Conservation (phyloP, 2,329 filamentous ascomycete genomes). For the Raffaelea deltoideospora region DNA sequence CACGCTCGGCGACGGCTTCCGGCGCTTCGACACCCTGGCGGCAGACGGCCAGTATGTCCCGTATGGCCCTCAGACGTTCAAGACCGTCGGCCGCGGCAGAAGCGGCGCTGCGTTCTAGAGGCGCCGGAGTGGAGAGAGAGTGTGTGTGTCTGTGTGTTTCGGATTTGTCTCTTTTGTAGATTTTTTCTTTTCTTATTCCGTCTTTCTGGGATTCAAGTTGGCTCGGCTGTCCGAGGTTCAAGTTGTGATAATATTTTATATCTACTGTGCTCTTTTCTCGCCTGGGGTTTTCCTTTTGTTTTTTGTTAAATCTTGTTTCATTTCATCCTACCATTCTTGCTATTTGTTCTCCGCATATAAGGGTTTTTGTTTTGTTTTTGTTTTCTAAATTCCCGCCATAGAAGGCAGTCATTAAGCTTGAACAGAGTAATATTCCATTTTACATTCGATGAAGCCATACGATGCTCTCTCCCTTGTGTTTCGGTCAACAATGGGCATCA, state of each 20-base stretch:
- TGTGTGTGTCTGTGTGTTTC: not conserved
- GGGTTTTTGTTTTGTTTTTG: not conserved
- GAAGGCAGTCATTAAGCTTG: too few species aligned
- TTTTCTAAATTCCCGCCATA: too few species aligned
- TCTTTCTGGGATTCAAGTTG: too few species aligned
- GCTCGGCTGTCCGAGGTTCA: too few species aligned
- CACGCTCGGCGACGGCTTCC: slow-evolving; percentile 22
- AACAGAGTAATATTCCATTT: not conserved
- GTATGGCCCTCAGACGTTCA: slow-evolving; percentile 22
- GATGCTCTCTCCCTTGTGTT: too few species aligned
- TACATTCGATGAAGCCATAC: too few species aligned
- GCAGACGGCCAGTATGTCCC: slow-evolving; percentile 32
- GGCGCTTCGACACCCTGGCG: slow-evolving; percentile 39
- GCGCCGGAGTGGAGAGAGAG: too few species aligned
- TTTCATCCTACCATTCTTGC: too few species aligned
- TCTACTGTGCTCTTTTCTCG: too few species aligned
- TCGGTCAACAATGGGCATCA: too few species aligned
- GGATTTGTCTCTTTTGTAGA: not conserved
- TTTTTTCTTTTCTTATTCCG: not conserved
- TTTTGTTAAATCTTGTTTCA: not conserved
- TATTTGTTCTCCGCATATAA: not conserved
- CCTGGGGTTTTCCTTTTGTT: not conserved
- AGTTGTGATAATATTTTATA: too few species aligned
- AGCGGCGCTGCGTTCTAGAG: slow-evolving; percentile 21
- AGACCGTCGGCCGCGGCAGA: slow-evolving; percentile 34